Percentiles rank a stretch among this genome's conserved stretches.
These are phyloP conservation scores for Lentinula lateritia DNA, from an alignment of 768 basidiomycete genomes.

Conservation along the genomic window DNA sequence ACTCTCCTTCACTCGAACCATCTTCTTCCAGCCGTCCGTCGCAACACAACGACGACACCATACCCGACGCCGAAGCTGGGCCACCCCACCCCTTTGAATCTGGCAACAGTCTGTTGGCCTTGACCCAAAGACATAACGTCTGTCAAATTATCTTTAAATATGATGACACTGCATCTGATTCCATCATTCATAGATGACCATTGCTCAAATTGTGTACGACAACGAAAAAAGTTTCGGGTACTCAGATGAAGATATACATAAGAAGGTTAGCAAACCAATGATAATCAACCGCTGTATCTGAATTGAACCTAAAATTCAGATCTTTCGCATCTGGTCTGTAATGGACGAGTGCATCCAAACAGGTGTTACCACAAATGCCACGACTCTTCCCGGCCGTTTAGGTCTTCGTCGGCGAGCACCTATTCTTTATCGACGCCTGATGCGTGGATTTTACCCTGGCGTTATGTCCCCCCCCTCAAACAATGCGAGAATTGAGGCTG, in stretches of 20 bases:
- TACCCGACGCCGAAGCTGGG: constrained; percentile 29
- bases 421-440: constrained; percentile 81
- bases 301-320: constrained; percentile 17
- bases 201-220: constrained; percentile 90
- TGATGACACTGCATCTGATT: background rate
- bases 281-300: background rate
- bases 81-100: constrained; percentile 84
- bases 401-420: constrained; percentile 79
- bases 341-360: constrained; percentile 90
- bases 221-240: constrained; percentile 84
- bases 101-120: constrained; percentile 64
- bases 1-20: background rate
- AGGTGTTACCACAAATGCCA: constrained; percentile 77
- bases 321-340: constrained; percentile 81
- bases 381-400: constrained; percentile 83
- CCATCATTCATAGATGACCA: constrained; percentile 60
- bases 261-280: constrained; percentile 42
- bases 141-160: constrained; percentile 19
- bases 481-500: constrained; percentile 23
- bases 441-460: constrained; percentile 70
- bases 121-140: constrained; percentile 80
- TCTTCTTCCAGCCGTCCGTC: background rate
- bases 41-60: background rate
- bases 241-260: constrained; percentile 66
- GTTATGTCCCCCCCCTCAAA: constrained; percentile 27